phyloP scores from a whole-genome alignment of 2,329 filamentous ascomycete genomes.

The Ceratocystis variospora region DNA sequence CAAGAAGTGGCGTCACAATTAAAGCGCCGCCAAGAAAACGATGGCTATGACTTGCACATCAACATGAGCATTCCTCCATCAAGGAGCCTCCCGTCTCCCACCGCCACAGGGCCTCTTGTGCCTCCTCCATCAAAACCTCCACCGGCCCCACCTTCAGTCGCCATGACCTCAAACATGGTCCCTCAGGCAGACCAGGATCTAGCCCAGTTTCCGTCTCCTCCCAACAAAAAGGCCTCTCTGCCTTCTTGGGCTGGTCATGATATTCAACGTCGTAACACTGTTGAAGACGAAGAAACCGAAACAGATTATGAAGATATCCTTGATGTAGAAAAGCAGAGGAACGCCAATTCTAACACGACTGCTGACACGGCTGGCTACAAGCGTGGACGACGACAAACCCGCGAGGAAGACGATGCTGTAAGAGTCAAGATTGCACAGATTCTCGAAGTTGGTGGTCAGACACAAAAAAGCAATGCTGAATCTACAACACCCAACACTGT shows the following conservation, averaged over 20 bases:
- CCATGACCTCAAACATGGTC: slow-evolving; percentile 31
- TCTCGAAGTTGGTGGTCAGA: slow-evolving; percentile 59
- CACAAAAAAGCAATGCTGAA: slow-evolving; percentile 54
- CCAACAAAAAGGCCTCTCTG: slow-evolving; percentile 47
- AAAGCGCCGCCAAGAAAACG: slow-evolving; percentile 34
- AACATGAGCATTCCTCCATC: slow-evolving; percentile 42
- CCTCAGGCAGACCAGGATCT: slow-evolving; percentile 34
- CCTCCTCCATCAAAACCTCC: slow-evolving; percentile 41
- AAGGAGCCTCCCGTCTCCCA: slow-evolving; percentile 30
- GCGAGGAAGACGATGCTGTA: slow-evolving; percentile 73
- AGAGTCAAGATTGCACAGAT: slow-evolving; percentile 53
- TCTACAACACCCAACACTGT: background rate
- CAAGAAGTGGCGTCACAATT: slow-evolving; percentile 35
- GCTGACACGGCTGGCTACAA: slow-evolving; percentile 33
- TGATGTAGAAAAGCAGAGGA: slow-evolving; percentile 43
- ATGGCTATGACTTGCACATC: slow-evolving; percentile 36
- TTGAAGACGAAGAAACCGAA: slow-evolving; percentile 53
- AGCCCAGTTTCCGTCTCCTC: slow-evolving; percentile 43
- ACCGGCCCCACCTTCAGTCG: slow-evolving; percentile 28
- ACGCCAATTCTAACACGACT: too few species aligned
- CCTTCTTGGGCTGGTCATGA: background rate
- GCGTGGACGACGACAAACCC: slow-evolving; percentile 67
- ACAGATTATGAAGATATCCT: slow-evolving; percentile 74
- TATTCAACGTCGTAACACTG: background rate
- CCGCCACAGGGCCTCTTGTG: slow-evolving; percentile 36